Conservation (phyloP, 163 green algal genomes). For the Volvox carteri region DNA sequence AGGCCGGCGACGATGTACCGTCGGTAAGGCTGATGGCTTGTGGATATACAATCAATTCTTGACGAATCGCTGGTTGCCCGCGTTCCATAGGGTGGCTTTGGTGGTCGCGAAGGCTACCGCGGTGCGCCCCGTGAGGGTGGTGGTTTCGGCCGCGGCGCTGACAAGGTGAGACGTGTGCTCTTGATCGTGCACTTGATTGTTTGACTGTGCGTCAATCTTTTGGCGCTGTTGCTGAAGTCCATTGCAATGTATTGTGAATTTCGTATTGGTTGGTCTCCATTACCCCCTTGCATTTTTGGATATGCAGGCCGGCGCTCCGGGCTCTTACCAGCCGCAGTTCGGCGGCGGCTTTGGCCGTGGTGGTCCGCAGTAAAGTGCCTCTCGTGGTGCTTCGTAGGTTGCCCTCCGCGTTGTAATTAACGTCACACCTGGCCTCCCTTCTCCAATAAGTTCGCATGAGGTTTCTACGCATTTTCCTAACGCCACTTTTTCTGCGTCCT, state of each 20-base stretch:
- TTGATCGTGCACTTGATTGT: neutral
- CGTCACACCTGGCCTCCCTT: no score
- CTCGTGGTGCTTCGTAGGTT: neutral
- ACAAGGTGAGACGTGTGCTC: slow-evolving; percentile 74
- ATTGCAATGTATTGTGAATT: no score
- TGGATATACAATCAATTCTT: neutral
- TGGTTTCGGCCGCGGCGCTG: slow-evolving; percentile 78
- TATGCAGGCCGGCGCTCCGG: slow-evolving; percentile 78
- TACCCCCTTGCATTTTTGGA: neutral
- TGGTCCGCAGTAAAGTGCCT: slow-evolving; percentile 54
- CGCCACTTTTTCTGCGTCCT: no score
- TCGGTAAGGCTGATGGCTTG: no score
- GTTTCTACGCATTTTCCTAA: no score
- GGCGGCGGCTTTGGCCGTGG: slow-evolving; percentile 72
- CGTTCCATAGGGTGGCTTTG: slow-evolving; percentile 34
- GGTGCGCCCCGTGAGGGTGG: slow-evolving; percentile 68
- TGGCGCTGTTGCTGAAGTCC: no score
- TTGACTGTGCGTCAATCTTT: neutral
- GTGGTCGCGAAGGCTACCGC: slow-evolving; percentile 82
- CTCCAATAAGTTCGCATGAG: no score
- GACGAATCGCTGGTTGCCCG: neutral
- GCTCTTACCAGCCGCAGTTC: slow-evolving; percentile 89
- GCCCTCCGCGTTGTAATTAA: neutral
- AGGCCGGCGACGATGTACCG: no score
- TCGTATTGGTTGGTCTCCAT: no score